These are phyloP conservation scores for Zygosaccharomyces bisporus DNA, from an alignment of 805 yeast genomes.

Conservation along the genomic window DNA sequence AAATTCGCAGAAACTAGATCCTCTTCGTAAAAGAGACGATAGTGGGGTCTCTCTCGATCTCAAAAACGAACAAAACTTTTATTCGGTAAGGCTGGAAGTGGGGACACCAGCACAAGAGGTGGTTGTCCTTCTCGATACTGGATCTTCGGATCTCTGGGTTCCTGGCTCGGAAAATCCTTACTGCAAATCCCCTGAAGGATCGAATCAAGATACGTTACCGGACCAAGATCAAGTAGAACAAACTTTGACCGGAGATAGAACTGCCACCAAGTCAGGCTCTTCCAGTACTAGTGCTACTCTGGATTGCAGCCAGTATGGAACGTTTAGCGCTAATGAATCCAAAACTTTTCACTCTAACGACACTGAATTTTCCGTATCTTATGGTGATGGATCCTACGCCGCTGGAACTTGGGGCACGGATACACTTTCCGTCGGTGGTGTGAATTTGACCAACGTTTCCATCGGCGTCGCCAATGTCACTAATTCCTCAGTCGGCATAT, in stretches of 20 bases:
- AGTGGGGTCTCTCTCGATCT: slow-evolving; percentile 18
- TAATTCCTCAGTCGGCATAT: slow-evolving; percentile 43
- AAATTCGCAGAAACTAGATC: slow-evolving; percentile 6
- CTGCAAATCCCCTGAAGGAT: slow-evolving; percentile 29
- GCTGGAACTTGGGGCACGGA: slow-evolving; percentile 52
- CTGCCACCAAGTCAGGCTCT: slow-evolving; percentile 6
- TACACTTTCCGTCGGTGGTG: slow-evolving; percentile 19
- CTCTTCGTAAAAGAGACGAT: background rate
- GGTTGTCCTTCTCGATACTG: slow-evolving; percentile 58
- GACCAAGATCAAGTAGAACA: background rate
- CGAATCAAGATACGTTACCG: background rate
- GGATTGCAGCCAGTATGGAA: slow-evolving; percentile 40
- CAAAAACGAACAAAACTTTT: slow-evolving; percentile 42
- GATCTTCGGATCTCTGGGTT: slow-evolving; percentile 62
- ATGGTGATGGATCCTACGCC: slow-evolving; percentile 51
- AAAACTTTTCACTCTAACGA: slow-evolving; percentile 34
- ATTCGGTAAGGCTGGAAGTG: slow-evolving; percentile 41
- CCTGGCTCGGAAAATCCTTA: slow-evolving; percentile 47
- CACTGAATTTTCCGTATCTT: slow-evolving; percentile 42
- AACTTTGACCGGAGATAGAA: background rate
- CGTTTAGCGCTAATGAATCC: slow-evolving; percentile 37
- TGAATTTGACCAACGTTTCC: slow-evolving; percentile 36
- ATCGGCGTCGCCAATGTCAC: slow-evolving; percentile 36
- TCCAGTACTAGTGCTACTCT: slow-evolving; percentile 7
- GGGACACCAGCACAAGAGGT: slow-evolving; percentile 54